Evolutionary conservation across 805 yeast genomes (phyloP), one percentile per base, ranked within the genome.

Genomic region (Aciculoconidium aculeatum): DNA sequence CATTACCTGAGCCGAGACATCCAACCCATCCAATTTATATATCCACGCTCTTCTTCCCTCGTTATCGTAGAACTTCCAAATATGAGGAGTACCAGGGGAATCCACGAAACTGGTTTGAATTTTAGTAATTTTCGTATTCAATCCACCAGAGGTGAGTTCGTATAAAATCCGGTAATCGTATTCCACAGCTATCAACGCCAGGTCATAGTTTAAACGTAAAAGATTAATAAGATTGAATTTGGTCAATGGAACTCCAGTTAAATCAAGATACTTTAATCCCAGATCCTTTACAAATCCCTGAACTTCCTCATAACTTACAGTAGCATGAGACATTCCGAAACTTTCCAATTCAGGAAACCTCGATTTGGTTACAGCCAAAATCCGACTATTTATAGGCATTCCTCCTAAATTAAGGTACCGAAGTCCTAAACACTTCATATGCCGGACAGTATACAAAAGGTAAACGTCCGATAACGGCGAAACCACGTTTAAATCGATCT

Each of bases 41-140:
- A 86, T 51, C 95, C 95, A 86, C 8, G 84, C 78, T 37, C 96
- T 66, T 37, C 95, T 65, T 4, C 94, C 94, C 41, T 75, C 77
- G 33, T 72, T 68, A 41, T 72, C 77, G 45, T 60, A 70, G 33
- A 63, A 61, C 42, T 65, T 70, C 79, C 79, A 73, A 2, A 59
- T 46, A 30, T 49, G 53, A 7, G 66, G 61, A 8, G 49, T 41
- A 11, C 32, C 38, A 6, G 40, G 35, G n/a, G 49, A 46, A 25
- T 47, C 44, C 20, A 50, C 38, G 37, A 53, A 57, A 4, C 59
- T 52, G 4, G 52, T 50, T 23, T 49, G 59, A 4, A 47, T 39
- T 2, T 57, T 56, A 17, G 45, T 48, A 4, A 59, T 39, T 26
- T 56, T 51, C 27, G 58, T 34, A 30, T 49, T 48, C 9, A 47